A percentile compares a stretch with the other conserved stretches of the same genome.
Conservation (phyloP, 371 early-diverging fungal species). For the Mortierella sp. region DNA sequence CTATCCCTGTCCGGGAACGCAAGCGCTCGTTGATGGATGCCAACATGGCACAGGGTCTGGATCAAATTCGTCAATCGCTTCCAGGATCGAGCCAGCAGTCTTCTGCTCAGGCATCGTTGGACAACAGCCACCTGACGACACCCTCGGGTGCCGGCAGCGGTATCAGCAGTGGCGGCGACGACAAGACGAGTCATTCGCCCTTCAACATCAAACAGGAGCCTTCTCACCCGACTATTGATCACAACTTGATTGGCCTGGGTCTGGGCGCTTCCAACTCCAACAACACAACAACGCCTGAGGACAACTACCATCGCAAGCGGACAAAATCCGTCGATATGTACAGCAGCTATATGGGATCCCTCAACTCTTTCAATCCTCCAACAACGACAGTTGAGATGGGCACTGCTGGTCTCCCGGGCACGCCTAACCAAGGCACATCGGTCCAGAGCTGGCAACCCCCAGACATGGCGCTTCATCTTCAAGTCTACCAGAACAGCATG, state of each 20-base stretch:
- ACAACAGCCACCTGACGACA: not conserved
- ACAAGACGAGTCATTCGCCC: constrained; percentile 11
- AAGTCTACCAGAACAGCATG: constrained; percentile 46
- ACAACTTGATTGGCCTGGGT: constrained; percentile 36
- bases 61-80: constrained; percentile 43
- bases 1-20: constrained; percentile 51
- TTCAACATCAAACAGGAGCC: constrained; percentile 39
- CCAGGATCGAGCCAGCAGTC: constrained; percentile 19
- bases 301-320: constrained; percentile 52
- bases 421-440: constrained; percentile 34
- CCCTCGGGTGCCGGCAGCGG: constrained; percentile 6
- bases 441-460: constrained; percentile 57
- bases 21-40: constrained; percentile 55
- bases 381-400: not conserved
- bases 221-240: not conserved
- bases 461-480: constrained; percentile 50
- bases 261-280: constrained; percentile 18
- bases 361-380: constrained; percentile 35
- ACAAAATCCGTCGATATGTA: constrained; percentile 58
- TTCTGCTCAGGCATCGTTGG: constrained; percentile 7
- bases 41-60: constrained; percentile 43
- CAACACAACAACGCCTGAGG: constrained; percentile 21
- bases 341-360: constrained; percentile 31
- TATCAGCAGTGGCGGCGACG: constrained; percentile 17
- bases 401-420: constrained; percentile 4